A percentile compares a stretch with the other conserved stretches of the same genome.
Conservation (phyloP, 2,329 filamentous ascomycete genomes). For the Beauveria sp. region DNA sequence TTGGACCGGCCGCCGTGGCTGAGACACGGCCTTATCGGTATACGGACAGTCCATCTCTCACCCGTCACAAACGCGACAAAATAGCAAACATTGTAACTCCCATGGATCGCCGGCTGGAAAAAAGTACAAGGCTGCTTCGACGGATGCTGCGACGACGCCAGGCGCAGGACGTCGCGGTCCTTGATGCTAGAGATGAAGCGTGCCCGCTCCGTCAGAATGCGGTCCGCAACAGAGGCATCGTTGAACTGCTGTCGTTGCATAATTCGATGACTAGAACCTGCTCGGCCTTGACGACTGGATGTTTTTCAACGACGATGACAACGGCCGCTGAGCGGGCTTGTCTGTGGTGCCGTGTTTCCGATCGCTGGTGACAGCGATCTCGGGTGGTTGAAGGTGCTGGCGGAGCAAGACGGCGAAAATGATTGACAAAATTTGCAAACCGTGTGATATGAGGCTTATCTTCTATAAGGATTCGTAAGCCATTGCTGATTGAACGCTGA, state of each 20-base stretch:
- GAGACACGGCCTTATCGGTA: constrained; percentile 13
- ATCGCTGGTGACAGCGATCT: background rate
- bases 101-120: constrained; percentile 13
- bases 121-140: constrained; percentile 11
- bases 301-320: background rate
- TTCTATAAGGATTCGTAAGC: background rate
- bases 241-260: background rate
- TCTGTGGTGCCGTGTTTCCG: background rate
- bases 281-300: too few relatives aligned
- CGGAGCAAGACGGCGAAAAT: background rate
- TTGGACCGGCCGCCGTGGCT: constrained; percentile 5
- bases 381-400: too few relatives aligned
- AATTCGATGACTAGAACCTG: too few relatives aligned
- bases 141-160: constrained; percentile 15
- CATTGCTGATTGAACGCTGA: background rate
- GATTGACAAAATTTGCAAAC: too few relatives aligned
- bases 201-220: constrained; percentile 4
- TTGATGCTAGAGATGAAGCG: constrained; percentile 13
- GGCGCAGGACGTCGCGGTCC: constrained; percentile 6
- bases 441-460: background rate
- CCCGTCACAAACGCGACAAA: constrained; percentile 14
- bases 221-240: background rate
- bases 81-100: constrained; percentile 17
- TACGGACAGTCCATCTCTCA: constrained; percentile 14
- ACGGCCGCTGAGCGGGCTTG: background rate